phyloP scores from a whole-genome alignment of 257 asterid genomes.

The Salvia rosmarinus region DNA sequence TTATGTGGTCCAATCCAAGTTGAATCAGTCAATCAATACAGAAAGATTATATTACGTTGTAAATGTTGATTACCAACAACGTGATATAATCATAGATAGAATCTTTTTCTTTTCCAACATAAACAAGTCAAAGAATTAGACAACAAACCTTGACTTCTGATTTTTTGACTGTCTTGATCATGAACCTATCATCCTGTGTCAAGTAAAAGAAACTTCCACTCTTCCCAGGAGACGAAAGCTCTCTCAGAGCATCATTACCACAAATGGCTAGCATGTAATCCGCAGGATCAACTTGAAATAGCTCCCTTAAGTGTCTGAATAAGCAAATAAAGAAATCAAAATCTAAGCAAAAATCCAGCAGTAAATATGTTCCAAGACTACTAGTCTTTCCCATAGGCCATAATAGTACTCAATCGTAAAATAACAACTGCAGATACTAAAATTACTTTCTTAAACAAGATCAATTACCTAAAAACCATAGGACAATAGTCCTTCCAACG shows the following conservation, averaged over 20 bases:
- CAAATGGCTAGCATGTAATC: conserved; percentile 97
- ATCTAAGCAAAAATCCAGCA: conserved; percentile 26
- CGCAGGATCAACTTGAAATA: conserved; percentile 95
- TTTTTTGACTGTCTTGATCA: conserved; percentile 98
- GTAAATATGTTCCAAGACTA: conserved; percentile 11
- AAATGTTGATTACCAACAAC: background rate
- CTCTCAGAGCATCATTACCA: conserved; percentile 90
- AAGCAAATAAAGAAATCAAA: conserved; percentile 30
- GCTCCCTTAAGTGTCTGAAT: conserved; percentile 79
- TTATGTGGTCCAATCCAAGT: background rate
- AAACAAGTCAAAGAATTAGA: conserved; percentile 40
- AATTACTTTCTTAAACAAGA: background rate
- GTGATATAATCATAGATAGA: background rate
- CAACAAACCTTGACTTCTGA: conserved; percentile 96
- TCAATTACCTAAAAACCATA: conserved; percentile 70
- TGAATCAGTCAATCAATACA: background rate
- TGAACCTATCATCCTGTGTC: conserved; percentile 95
- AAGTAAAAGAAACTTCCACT: conserved; percentile 96
- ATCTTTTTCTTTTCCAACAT: background rate
- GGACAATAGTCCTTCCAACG: conserved; percentile 98
- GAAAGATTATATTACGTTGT: background rate
- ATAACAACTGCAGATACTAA: background rate
- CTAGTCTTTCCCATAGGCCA: background rate
- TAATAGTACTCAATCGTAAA: background rate
- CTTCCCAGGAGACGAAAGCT: conserved; percentile 97